Evolutionary conservation across 2,329 filamentous ascomycete genomes (phyloP).

Genomic region (Exophiala spinifera): DNA sequence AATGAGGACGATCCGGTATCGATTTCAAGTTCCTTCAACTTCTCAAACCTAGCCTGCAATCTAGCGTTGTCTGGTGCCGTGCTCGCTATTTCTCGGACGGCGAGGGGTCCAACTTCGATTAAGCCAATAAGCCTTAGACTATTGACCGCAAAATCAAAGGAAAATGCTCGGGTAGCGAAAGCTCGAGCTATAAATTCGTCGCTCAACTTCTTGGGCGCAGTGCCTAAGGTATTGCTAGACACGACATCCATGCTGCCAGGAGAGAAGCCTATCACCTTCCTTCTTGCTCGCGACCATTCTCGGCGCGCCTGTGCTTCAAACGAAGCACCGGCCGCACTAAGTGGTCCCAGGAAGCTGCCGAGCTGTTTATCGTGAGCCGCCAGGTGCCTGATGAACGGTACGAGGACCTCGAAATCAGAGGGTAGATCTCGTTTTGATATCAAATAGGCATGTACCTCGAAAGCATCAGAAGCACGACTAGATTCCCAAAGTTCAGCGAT

Average conservation of each 20-base stretch:
- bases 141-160: constrained; percentile 68
- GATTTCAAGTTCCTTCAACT: constrained; percentile 62
- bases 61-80: constrained; percentile 57
- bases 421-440: constrained; percentile 44
- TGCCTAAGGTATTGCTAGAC: constrained; percentile 16
- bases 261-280: constrained; percentile 26
- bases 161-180: constrained; percentile 74
- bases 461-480: constrained; percentile 39
- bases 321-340: constrained; percentile 29
- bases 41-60: constrained; percentile 58
- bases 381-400: constrained; percentile 41
- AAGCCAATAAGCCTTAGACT: constrained; percentile 69
- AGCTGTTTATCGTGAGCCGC: constrained; percentile 31
- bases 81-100: constrained; percentile 72
- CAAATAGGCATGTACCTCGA: constrained; percentile 48
- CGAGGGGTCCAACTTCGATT: constrained; percentile 68
- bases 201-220: constrained; percentile 51
- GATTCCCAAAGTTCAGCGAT: constrained; percentile 41
- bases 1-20: constrained; percentile 62
- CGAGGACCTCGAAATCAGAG: constrained; percentile 35
- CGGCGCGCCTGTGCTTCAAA: constrained; percentile 22
- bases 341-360: constrained; percentile 15
- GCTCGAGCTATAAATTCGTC: constrained; percentile 73
- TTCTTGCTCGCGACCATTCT: constrained; percentile 16
- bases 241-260: constrained; percentile 29